These are phyloP conservation scores for Pythium folliculosum DNA, from an alignment of 352 stramenopile genomes.

Conservation along the genomic window DNA sequence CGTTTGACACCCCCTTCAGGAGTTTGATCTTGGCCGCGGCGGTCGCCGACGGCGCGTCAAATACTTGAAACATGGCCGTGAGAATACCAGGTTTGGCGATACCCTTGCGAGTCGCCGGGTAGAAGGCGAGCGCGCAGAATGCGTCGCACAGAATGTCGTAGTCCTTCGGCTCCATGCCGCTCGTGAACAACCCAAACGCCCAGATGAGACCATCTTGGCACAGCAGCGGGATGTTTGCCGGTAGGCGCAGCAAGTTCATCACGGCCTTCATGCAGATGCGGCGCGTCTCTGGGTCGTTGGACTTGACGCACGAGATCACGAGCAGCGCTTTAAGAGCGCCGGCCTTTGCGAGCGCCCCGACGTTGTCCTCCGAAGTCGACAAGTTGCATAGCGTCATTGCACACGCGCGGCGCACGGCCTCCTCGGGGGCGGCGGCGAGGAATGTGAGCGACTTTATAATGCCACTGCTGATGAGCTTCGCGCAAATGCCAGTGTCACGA, in stretches of 20 bases:
- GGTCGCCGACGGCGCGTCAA: conserved; percentile 24
- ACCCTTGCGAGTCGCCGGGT: conserved; percentile 45
- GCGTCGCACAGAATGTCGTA: conserved; percentile 65
- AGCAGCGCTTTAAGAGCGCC: conserved; percentile 90
- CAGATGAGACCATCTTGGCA: conserved; percentile 73
- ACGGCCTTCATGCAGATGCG: conserved; percentile 73
- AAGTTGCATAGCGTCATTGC: conserved; percentile 94
- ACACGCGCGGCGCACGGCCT: conserved; percentile 66
- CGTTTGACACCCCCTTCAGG: conserved; percentile 52
- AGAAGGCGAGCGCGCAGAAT: conserved; percentile 64
- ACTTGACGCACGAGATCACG: conserved; percentile 80
- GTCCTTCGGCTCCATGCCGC: conserved; percentile 54
- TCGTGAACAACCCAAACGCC: conserved; percentile 65
- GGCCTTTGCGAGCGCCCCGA: conserved; percentile 86
- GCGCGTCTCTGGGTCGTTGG: conserved; percentile 72
- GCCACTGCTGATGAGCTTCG: conserved; percentile 49
- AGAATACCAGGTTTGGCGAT: conserved; percentile 48
- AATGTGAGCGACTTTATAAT: conserved; percentile 76
- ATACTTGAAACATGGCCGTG: conserved; percentile 45
- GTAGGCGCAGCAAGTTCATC: conserved; percentile 61
- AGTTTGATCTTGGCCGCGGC: conserved; percentile 40
- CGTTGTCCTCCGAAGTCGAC: conserved; percentile 86
- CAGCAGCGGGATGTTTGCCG: conserved; percentile 50
- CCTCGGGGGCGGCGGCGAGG: conserved; percentile 66
- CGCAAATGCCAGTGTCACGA: conserved; percentile 45